A percentile compares a stretch with the other conserved stretches of the same genome.
These are phyloP conservation scores for Alectoria sarmentosa DNA, from an alignment of 495 filamentous ascomycete species.

Conservation along the genomic window DNA sequence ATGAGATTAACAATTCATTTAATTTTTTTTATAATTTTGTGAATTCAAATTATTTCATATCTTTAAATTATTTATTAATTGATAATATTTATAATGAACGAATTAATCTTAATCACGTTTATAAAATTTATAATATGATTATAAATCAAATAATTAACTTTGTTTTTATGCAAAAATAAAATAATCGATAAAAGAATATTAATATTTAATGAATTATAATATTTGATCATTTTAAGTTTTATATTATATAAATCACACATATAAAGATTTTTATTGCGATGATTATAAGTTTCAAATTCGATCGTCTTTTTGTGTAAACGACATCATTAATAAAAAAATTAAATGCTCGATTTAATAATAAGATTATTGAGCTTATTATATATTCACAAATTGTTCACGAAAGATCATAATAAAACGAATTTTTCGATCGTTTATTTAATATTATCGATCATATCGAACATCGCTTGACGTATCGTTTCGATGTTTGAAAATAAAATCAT, in stretches of 20 bases:
- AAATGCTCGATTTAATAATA: neutral
- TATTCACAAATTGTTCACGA: neutral
- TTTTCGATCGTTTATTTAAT: too few relatives aligned
- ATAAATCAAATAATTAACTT: neutral
- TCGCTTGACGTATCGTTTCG: too few relatives aligned
- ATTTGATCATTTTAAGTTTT: neutral
- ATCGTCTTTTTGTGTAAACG: neutral
- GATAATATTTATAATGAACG: too few relatives aligned
- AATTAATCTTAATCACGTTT: neutral
- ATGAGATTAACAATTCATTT: too few relatives aligned
- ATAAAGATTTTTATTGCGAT: neutral
- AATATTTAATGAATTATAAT: neutral
- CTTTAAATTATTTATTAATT: too few relatives aligned
- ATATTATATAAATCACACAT: neutral
- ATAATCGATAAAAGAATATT: neutral
- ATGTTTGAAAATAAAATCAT: too few relatives aligned
- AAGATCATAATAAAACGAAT: neutral
- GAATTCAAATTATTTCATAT: too few relatives aligned
- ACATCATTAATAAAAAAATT: neutral
- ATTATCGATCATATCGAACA: too few relatives aligned
- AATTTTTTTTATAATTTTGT: too few relatives aligned
- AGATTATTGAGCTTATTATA: neutral
- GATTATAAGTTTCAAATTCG: neutral
- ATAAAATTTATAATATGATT: neutral
- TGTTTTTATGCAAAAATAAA: neutral